Percentiles rank a stretch among this genome's conserved stretches.
Evolutionary conservation across 2,329 filamentous ascomycete genomes (phyloP).

Genomic region (Arthrobotrys conoides): DNA sequence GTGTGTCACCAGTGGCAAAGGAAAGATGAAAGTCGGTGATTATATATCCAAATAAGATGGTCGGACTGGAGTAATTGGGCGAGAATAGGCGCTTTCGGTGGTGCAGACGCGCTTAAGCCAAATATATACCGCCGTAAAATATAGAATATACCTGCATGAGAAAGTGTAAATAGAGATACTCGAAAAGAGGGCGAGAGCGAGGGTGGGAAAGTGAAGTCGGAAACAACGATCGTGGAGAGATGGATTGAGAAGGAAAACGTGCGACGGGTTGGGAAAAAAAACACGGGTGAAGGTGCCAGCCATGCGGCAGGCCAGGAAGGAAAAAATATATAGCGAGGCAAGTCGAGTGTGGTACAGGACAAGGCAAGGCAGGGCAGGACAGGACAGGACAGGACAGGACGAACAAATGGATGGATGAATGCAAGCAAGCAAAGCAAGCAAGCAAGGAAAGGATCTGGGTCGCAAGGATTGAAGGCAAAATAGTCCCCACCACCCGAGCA

Average conservation of each 20-base stretch:
- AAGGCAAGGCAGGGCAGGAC: not conserved
- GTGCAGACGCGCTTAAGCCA: conserved; percentile 52
- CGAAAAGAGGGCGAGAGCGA: not conserved
- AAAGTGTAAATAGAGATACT: conserved; percentile 3
- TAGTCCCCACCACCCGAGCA: conserved; percentile 33
- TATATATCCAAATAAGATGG: not conserved
- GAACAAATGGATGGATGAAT: conserved; percentile 3
- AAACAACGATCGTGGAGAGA: not conserved
- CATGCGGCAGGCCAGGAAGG: conserved; percentile 25
- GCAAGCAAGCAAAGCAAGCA: not conserved
- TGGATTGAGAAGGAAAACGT: conserved; percentile 28
- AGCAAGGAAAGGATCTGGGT: conserved; percentile 19
- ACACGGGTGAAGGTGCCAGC: conserved; percentile 21
- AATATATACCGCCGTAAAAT: conserved; percentile 27
- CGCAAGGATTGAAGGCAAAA: conserved; percentile 30
- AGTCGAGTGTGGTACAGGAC: conserved; percentile 20
- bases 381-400: conserved; percentile 14
- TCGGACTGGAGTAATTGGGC: conserved; percentile 43
- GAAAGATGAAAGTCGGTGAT: conserved; percentile 17
- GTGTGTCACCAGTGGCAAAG: conserved; percentile 44
- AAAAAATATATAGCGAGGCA: conserved; percentile 14
- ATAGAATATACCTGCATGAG: conserved; percentile 25
- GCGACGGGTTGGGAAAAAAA: conserved; percentile 19
- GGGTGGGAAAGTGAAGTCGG: not conserved
- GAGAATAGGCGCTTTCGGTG: conserved; percentile 27